phyloP scores from a whole-genome alignment of 768 basidiomycete genomes.

The Leucocoprinus birnbaumii region DNA sequence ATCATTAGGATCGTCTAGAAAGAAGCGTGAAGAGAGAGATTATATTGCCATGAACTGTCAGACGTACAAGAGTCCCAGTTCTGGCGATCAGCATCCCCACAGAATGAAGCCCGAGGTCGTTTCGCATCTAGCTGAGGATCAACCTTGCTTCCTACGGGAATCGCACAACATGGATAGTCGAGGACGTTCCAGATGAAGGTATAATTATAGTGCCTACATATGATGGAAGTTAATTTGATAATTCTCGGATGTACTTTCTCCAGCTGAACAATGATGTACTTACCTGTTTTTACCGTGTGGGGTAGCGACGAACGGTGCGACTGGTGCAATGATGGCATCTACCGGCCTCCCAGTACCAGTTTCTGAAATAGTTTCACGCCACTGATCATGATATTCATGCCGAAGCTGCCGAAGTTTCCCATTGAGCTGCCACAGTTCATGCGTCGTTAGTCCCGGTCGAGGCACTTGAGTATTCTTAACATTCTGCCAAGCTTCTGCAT shows the following conservation, averaged over 20 bases:
- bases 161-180: constrained; percentile 58
- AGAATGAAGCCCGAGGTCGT: constrained; percentile 41
- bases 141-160: constrained; percentile 60
- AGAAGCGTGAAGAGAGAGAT: background rate
- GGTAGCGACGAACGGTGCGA: constrained; percentile 55
- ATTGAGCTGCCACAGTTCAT: constrained; percentile 70
- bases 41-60: background rate
- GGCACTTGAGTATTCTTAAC: no score
- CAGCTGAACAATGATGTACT: constrained; percentile 4
- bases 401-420: constrained; percentile 46
- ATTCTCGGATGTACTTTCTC: no score
- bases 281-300: constrained; percentile 62
- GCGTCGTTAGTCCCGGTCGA: constrained; percentile 50
- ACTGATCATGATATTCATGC: constrained; percentile 56
- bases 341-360: constrained; percentile 74
- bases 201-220: constrained; percentile 46
- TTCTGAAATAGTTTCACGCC: constrained; percentile 46
- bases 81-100: constrained; percentile 40
- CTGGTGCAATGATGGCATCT: constrained; percentile 71
- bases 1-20: constrained; percentile 53
- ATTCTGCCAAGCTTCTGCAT: no score
- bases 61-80: constrained; percentile 54
- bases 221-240: no score
- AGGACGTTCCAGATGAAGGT: constrained; percentile 63
- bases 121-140: constrained; percentile 51